Evolutionary conservation across 2,329 filamentous ascomycete genomes (phyloP).

Genomic region (Diaporthe sp.): DNA sequence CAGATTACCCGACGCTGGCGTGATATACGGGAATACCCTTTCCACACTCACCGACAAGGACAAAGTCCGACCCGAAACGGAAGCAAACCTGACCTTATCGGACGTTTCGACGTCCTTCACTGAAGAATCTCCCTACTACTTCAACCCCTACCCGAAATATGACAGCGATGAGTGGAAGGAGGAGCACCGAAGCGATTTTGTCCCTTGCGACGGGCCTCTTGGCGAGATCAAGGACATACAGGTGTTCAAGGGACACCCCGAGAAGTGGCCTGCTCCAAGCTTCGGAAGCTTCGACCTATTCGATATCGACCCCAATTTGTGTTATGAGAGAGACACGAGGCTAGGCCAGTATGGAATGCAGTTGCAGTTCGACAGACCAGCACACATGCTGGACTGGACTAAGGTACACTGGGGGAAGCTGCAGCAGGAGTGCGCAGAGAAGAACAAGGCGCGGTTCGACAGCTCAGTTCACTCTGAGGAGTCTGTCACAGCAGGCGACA

Average conservation of each 20-base stretch:
- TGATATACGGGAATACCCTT: slow-evolving; percentile 71
- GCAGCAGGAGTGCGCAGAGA: slow-evolving; percentile 74
- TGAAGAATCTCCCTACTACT: slow-evolving; percentile 66
- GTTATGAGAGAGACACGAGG: slow-evolving; percentile 78
- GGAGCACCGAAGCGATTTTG: slow-evolving; percentile 69
- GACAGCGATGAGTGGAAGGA: slow-evolving; percentile 73
- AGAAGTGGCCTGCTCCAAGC: slow-evolving; percentile 70
- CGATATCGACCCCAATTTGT: slow-evolving; percentile 73
- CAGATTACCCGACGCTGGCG: slow-evolving; percentile 62
- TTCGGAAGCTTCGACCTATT: slow-evolving; percentile 75
- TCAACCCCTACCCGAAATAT: slow-evolving; percentile 81
- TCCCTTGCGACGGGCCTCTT: slow-evolving; percentile 75
- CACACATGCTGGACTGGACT: slow-evolving; percentile 69
- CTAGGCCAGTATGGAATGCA: slow-evolving; percentile 76
- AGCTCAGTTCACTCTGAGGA: slow-evolving; percentile 41
- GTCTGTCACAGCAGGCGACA: slow-evolving; percentile 43
- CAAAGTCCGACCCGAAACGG: slow-evolving; percentile 46
- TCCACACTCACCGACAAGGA: slow-evolving; percentile 60
- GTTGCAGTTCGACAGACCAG: slow-evolving; percentile 62
- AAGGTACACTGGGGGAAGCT: slow-evolving; percentile 79
- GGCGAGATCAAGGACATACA: slow-evolving; percentile 74
- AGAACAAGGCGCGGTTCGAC: slow-evolving; percentile 76
- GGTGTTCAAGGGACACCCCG: slow-evolving; percentile 73
- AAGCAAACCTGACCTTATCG: slow-evolving; percentile 49
- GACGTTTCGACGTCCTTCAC: slow-evolving; percentile 53